phyloP scores from a whole-genome alignment of 495 filamentous ascomycete species.

The Jackrogersella multiformis region DNA sequence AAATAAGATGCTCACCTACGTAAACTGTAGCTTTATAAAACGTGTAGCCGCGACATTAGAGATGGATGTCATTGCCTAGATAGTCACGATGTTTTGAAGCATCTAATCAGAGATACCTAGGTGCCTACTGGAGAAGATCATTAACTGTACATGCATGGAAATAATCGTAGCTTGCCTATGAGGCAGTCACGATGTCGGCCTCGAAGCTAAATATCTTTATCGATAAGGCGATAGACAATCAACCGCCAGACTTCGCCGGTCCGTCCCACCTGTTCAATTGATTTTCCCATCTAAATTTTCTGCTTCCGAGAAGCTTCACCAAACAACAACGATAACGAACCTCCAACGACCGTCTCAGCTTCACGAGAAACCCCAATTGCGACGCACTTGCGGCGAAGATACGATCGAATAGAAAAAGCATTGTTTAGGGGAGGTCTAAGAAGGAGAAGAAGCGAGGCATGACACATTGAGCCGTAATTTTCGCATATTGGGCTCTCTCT shows the following conservation, averaged over 20 bases:
- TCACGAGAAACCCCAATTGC: background rate
- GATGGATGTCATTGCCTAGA: too few species aligned
- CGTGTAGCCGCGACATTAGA: too few species aligned
- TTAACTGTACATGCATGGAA: too few species aligned
- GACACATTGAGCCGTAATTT: background rate
- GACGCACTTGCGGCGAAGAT: background rate
- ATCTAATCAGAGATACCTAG: too few species aligned
- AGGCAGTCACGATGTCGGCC: too few species aligned
- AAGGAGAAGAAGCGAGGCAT: constrained; percentile 2
- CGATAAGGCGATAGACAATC: constrained; percentile 8
- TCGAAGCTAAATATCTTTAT: too few species aligned
- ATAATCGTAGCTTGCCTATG: too few species aligned
- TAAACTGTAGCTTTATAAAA: too few species aligned
- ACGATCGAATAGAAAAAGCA: background rate
- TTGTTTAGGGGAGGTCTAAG: background rate
- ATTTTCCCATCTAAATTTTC: constrained; percentile 26
- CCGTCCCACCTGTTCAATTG: constrained; percentile 15
- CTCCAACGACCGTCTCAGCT: constrained; percentile 2
- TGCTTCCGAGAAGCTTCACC: constrained; percentile 18
- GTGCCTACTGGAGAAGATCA: too few species aligned
- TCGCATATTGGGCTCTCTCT: constrained; percentile 2
- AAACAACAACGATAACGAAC: background rate
- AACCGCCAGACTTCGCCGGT: background rate
- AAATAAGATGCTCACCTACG: too few species aligned
- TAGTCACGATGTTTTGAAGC: too few species aligned